Evolutionary conservation across 805 yeast genomes (phyloP).

Genomic region (Candida maesae): DNA sequence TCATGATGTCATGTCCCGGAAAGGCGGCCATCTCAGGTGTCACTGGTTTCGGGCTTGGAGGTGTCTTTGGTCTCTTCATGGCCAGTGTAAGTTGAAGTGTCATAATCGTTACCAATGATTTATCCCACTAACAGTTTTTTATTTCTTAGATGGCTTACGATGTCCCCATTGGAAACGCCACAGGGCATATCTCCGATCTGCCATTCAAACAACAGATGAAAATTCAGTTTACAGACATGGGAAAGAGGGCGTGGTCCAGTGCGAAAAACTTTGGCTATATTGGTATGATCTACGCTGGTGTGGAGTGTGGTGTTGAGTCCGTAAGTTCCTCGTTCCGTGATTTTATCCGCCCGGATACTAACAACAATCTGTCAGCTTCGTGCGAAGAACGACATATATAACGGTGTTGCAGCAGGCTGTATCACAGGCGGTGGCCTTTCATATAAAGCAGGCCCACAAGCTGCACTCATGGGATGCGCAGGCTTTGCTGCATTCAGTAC

Average conservation of each 20-base stretch:
- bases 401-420: conserved; percentile 92
- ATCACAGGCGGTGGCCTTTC: conserved; percentile 96
- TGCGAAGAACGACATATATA: conserved; percentile 88
- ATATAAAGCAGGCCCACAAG: conserved; percentile 88
- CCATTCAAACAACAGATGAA: conserved; percentile 94
- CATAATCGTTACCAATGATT: too few species aligned
- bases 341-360: background rate
- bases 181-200: conserved; percentile 65
- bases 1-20: conserved; percentile 94
- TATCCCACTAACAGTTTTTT: too few species aligned
- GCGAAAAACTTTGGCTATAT: conserved; percentile 94
- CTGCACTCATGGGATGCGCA: conserved; percentile 89
- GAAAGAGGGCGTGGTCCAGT: conserved; percentile 75
- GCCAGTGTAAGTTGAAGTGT: conserved; percentile 47
- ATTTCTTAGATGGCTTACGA: conserved; percentile 63
- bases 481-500: conserved; percentile 96
- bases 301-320: conserved; percentile 86
- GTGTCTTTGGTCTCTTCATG: conserved; percentile 94
- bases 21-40: conserved; percentile 89
- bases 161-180: conserved; percentile 62
- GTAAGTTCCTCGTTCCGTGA: conserved; percentile 20
- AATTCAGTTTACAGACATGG: conserved; percentile 89
- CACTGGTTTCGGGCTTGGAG: conserved; percentile 92
- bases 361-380: conserved; percentile 36
- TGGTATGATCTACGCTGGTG: conserved; percentile 88